Conservation (phyloP, 2,329 filamentous ascomycete genomes). For the Zymoseptoria passerinii region DNA sequence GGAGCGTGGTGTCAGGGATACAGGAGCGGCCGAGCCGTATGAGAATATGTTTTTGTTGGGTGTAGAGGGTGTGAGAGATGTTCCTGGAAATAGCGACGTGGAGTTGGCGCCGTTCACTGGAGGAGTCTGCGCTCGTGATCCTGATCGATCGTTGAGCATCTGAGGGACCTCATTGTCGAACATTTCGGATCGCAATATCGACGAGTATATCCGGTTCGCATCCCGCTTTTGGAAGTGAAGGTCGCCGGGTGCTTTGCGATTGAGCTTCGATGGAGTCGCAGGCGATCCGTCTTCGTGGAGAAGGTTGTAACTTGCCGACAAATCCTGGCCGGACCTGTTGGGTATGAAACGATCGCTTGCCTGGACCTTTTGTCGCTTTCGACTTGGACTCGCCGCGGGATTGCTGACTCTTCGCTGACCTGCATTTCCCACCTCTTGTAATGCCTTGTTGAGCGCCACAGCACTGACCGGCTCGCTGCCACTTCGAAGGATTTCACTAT, state of each 20-base stretch:
- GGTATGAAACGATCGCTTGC: conserved; percentile 73
- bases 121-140: conserved; percentile 58
- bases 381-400: conserved; percentile 56
- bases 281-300: conserved; percentile 90
- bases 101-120: conserved; percentile 61
- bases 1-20: conserved; percentile 64
- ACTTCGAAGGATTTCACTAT: conserved; percentile 22
- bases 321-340: conserved; percentile 82
- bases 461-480: conserved; percentile 51
- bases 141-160: conserved; percentile 53
- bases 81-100: conserved; percentile 59
- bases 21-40: conserved; percentile 74
- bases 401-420: conserved; percentile 51
- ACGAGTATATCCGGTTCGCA: conserved; percentile 88
- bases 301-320: conserved; percentile 86
- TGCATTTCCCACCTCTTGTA: conserved; percentile 54
- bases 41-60: conserved; percentile 94
- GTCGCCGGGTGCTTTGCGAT: conserved; percentile 84
- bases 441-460: conserved; percentile 50
- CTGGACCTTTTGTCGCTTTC: conserved; percentile 61
- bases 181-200: conserved; percentile 77
- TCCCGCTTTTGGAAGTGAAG: conserved; percentile 93
- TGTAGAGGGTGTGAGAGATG: conserved; percentile 77
- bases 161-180: conserved; percentile 89
- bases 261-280: conserved; percentile 76